phyloP scores from a whole-genome alignment of 78 protist genomes.

The Guillardia theta region DNA sequence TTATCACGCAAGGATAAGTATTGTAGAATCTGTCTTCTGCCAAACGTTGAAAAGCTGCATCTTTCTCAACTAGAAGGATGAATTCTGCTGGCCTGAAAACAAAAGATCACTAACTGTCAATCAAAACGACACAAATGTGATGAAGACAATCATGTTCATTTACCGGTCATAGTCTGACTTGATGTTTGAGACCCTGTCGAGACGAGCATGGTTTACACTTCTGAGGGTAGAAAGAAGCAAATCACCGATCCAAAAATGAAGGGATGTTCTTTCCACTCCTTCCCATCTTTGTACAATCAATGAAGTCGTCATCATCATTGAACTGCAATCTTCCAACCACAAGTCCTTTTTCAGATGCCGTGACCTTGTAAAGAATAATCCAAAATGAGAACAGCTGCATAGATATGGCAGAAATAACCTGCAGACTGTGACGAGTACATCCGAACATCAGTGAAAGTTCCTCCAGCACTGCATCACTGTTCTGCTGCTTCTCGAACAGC shows the following conservation, averaged over 20 bases:
- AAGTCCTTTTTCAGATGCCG: constrained; percentile 71
- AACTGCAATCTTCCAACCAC: constrained; percentile 59
- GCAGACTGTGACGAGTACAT: constrained; percentile 59
- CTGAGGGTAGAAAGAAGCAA: neutral
- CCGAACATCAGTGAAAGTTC: constrained; percentile 69
- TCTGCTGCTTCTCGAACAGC: constrained; percentile 61
- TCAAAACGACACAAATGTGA: too few relatives aligned
- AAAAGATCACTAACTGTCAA: too few relatives aligned
- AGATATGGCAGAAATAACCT: neutral
- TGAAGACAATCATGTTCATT: too few relatives aligned
- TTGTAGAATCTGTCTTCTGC: constrained; percentile 70
- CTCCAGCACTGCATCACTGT: constrained; percentile 64
- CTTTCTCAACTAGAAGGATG: constrained; percentile 69
- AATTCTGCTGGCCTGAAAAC: constrained; percentile 63
- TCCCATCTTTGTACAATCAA: constrained; percentile 75
- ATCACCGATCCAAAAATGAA: constrained; percentile 41
- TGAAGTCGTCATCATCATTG: constrained; percentile 49
- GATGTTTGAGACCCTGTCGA: neutral
- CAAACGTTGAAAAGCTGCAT: constrained; percentile 72
- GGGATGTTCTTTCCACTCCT: constrained; percentile 75
- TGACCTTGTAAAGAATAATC: too few relatives aligned
- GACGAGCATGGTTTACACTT: neutral
- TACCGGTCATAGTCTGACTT: neutral
- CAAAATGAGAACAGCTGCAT: too few relatives aligned
- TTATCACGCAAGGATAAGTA: constrained; percentile 62